Evolutionary conservation across 2,329 filamentous ascomycete genomes (phyloP).

Genomic region (Sclerotinia minor): DNA sequence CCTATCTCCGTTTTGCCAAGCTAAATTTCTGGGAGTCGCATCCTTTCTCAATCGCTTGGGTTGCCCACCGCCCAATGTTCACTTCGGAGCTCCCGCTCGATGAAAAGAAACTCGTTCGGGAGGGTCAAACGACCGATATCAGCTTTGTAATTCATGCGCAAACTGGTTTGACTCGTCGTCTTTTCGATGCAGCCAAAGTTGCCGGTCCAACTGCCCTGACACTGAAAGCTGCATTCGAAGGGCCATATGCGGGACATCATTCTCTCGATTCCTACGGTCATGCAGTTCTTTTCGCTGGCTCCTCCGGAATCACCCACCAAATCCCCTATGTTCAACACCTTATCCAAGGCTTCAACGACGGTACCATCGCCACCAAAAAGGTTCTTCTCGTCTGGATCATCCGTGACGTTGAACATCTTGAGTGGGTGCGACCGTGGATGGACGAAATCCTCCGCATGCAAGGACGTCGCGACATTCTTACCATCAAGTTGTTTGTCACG

Average conservation of each 20-base stretch:
- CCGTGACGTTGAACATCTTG: slow-evolving; percentile 81
- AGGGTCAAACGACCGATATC: slow-evolving; percentile 49
- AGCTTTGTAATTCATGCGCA: slow-evolving; percentile 86
- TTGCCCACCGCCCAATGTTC: slow-evolving; percentile 53
- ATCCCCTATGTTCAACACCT: slow-evolving; percentile 82
- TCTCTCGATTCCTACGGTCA: slow-evolving; percentile 91
- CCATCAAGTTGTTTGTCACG: slow-evolving; percentile 88
- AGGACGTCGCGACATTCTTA: slow-evolving; percentile 76
- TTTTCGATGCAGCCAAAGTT: slow-evolving; percentile 68
- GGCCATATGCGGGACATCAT: slow-evolving; percentile 83
- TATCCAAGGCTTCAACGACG: slow-evolving; percentile 65
- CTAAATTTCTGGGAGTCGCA: slow-evolving; percentile 71
- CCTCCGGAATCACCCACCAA: slow-evolving; percentile 94
- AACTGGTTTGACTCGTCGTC: slow-evolving; percentile 80
- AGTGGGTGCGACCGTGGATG: slow-evolving; percentile 92
- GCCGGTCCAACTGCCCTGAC: slow-evolving; percentile 23
- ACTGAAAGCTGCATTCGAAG: slow-evolving; percentile 71
- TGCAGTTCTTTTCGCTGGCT: slow-evolving; percentile 84
- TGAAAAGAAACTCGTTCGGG: slow-evolving; percentile 40
- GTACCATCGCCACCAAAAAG: slow-evolving; percentile 76
- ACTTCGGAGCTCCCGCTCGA: slow-evolving; percentile 40
- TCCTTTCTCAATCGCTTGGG: slow-evolving; percentile 78
- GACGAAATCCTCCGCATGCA: slow-evolving; percentile 74
- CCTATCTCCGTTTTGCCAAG: slow-evolving; percentile 69
- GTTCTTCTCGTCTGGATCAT: slow-evolving; percentile 91